Base-by-base conservation (phyloP, 495 filamentous ascomycete species). In the Cladorrhinum samala region DNA sequence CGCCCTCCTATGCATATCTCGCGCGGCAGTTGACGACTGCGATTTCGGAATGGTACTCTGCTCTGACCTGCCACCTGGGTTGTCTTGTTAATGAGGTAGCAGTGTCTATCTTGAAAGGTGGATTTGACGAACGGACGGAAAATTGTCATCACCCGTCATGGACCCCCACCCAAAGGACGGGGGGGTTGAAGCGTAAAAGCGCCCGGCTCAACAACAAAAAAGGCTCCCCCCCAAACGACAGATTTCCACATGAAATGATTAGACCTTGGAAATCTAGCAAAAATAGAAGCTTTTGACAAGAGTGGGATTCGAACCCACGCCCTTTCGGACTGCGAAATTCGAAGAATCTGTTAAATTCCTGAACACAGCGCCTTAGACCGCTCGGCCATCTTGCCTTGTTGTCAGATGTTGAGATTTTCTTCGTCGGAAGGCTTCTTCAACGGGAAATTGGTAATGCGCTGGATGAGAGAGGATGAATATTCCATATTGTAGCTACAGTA, bases 231-330 rank as follows among this genome's bases (percentile, higher is more conserved):
- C n/a, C n/a, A n/a, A n/a, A 33, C 24, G 30, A 9, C 8, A 48
- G 19, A 19, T 48, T 33, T 19, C n/a, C n/a, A n/a, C n/a, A n/a
- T n/a, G n/a, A n/a, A n/a, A n/a, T n/a, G n/a, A n/a, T n/a, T n/a
- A n/a, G n/a, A n/a, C n/a, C n/a, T n/a, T n/a, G n/a, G n/a, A n/a
- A n/a, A n/a, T n/a, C n/a, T n/a, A n/a, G 37, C 7, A 1, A 13
- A 21, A 14, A 18, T 13, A 47, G 48, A 60, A 47, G 38, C 25
- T n/a, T 8, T 40, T 65, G 64, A 67, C 61, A 62, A 60, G 55
- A 49, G 62, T 50, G 62, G 57, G 64, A 67, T 67, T 67, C 64
- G 64, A 67, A 67, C 64, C 57, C 62, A 52, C 64, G 64, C 64
- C 58, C 56, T 64, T 57, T 47, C 49, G 59, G 57, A 65, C 63